phyloP scores from a whole-genome alignment of 805 yeast genomes.

The Blastobotrys peoriensis region DNA sequence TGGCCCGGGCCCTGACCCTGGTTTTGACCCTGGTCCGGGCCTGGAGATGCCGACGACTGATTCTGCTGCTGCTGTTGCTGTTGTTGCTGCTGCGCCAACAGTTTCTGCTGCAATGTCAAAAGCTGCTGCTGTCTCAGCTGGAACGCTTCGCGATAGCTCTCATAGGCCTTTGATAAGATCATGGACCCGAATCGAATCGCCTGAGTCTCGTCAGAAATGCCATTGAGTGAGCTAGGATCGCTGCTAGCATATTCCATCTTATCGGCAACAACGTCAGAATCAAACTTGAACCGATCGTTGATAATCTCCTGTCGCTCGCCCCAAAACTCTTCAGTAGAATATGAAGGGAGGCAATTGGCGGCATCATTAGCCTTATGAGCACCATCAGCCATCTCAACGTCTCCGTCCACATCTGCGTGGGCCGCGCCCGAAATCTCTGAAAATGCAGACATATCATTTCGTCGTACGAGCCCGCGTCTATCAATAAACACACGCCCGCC shows the following conservation, averaged over 20 bases:
- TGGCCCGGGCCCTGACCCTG: background rate
- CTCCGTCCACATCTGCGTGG: slow-evolving; percentile 26
- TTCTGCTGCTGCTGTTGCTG: slow-evolving; percentile 16
- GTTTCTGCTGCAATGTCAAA: slow-evolving; percentile 32
- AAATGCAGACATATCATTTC: slow-evolving; percentile 5
- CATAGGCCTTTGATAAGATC: slow-evolving; percentile 83
- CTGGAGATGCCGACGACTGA: no score
- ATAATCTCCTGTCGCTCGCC: slow-evolving; percentile 32
- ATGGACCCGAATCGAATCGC: slow-evolving; percentile 86
- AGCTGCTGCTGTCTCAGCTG: slow-evolving; percentile 60
- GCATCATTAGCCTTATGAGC: slow-evolving; percentile 18
- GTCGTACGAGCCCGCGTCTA: slow-evolving; percentile 50
- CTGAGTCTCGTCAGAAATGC: slow-evolving; percentile 80
- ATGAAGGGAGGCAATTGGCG: slow-evolving; percentile 13
- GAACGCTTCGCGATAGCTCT: slow-evolving; percentile 67
- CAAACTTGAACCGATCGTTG: slow-evolving; percentile 63
- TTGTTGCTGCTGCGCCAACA: slow-evolving; percentile 35
- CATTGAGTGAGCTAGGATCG: slow-evolving; percentile 80
- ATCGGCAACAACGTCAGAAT: slow-evolving; percentile 44
- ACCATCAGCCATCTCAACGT: slow-evolving; percentile 25
- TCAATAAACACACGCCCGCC: slow-evolving; percentile 67
- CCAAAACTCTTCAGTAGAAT: slow-evolving; percentile 20
- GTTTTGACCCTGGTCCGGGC: background rate
- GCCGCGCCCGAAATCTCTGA: slow-evolving; percentile 25
- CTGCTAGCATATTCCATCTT: slow-evolving; percentile 50